Evolutionary conservation across 2,329 filamentous ascomycete species (phyloP).

Genomic region (Talaromyces sp.): DNA sequence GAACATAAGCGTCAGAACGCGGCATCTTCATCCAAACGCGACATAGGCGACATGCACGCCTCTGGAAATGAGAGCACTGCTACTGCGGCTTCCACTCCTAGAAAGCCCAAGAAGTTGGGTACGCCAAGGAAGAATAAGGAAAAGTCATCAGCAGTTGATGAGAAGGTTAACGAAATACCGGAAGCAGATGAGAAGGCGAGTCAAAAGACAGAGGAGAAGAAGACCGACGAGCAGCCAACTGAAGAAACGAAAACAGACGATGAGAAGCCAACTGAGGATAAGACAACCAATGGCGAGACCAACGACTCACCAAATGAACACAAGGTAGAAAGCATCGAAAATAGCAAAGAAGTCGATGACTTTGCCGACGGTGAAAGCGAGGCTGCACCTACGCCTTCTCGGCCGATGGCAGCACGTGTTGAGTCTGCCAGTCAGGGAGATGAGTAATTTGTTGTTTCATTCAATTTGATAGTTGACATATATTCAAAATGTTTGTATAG

Average conservation of each 20-base stretch:
- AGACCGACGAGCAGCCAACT: no score
- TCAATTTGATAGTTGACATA: neutral
- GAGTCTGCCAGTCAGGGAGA: conserved; percentile 3
- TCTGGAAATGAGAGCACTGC: conserved; percentile 9
- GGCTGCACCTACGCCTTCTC: neutral
- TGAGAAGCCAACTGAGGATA: neutral
- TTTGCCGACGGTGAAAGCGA: conserved; percentile 16
- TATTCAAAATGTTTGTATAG: neutral
- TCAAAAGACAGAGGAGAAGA: neutral
- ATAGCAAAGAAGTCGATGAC: neutral
- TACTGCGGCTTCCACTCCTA: neutral
- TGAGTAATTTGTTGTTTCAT: neutral
- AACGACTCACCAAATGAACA: neutral
- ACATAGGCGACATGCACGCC: neutral
- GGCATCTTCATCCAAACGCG: conserved; percentile 5
- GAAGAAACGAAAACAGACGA: neutral
- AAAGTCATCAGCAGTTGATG: neutral
- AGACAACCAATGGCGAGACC: neutral
- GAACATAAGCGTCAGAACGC: neutral
- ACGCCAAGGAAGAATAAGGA: conserved; percentile 4
- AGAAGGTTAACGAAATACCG: neutral
- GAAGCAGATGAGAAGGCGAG: neutral
- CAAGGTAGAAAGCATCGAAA: neutral
- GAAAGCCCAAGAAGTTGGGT: conserved; percentile 3
- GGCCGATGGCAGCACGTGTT: conserved; percentile 8